Evolutionary conservation across 2,329 filamentous ascomycete species (phyloP), one percentile per base, ranked within the genome.

Genomic region (Verticillium alfalfae): DNA sequence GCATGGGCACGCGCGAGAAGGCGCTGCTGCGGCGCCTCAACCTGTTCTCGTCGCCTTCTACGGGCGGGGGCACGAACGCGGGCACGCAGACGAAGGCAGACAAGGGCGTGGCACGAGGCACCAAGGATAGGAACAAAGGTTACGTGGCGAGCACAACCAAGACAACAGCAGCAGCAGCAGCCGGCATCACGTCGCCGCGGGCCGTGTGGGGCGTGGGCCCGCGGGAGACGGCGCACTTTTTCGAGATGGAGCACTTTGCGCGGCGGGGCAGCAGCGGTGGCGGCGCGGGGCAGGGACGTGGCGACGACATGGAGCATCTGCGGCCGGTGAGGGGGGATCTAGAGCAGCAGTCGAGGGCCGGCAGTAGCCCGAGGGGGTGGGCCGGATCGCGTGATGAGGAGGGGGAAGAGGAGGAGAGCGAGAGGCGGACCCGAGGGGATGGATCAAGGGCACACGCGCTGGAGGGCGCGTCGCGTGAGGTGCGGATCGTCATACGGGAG

Each of bases 1-100:
- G 41, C 9, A 60, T 65, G 31, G 36, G 38, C 26, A 57, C 34
- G 34, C 59, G 64, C 37, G 63, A 65, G 26, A 62, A 65, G 55
- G 56, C 57, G 4, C 57, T 63, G 31, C 26, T 60, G 16, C 59
- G 57, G 15, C 59, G 59, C 6, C 38, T 61, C 54, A 36, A 56
- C n/a, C 34, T 56, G 13, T 56, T 56, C 34, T 56, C 54, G 31
- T 56, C 54, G 31, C 34, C 26, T 26, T 36, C 45, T 3, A 18
- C 45, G 18, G 45, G 31, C 31, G 34, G 54, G 12, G 45, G 16
- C 10, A 9, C 16, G 45, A 16, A 9, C 12, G 2, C 16, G 45
- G 45, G 22, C 9, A 9, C 12, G 45, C 10, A 16, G 45, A 15
- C 16, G 2, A 52, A 52, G 45, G 3, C 26, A 31, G 26, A 31